Conservation (phyloP, 768 basidiomycete genomes). For the Mycena olivaceomarginata region DNA sequence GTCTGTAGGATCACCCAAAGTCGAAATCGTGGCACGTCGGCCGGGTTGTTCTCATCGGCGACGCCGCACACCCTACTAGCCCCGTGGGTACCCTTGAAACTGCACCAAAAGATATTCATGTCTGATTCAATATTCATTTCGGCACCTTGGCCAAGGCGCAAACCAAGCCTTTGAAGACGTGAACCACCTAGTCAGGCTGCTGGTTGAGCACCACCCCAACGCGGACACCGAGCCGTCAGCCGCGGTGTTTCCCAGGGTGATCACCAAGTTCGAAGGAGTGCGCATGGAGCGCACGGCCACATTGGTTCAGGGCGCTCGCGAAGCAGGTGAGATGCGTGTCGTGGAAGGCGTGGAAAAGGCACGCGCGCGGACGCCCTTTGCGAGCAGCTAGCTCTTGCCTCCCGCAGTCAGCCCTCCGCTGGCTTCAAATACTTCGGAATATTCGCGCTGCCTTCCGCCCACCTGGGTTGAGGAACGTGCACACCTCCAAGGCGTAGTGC, state of each 20-base stretch:
- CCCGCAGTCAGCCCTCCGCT: conserved; percentile 92
- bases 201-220: conserved; percentile 51
- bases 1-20: conserved; percentile 65
- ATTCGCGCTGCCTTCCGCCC: conserved; percentile 80
- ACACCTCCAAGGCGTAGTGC: conserved; percentile 94
- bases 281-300: conserved; percentile 59
- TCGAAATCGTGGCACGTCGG: conserved; percentile 62
- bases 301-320: conserved; percentile 59
- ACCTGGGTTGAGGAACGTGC: conserved; percentile 78
- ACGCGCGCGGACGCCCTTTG: conserved; percentile 47
- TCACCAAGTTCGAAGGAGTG: conserved; percentile 55
- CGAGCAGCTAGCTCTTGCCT: conserved; percentile 67
- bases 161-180: conserved; percentile 67
- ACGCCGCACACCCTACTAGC: conserved; percentile 68
- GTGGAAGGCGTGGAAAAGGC: conserved; percentile 55
- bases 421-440: conserved; percentile 96
- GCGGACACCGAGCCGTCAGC: conserved; percentile 49
- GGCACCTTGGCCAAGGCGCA: conserved; percentile 69
- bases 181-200: conserved; percentile 57
- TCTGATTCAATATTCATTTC: neutral
- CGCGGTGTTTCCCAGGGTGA: conserved; percentile 52
- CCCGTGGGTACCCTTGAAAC: conserved; percentile 54
- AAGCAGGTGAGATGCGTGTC: conserved; percentile 58
- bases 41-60: conserved; percentile 64
- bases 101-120: neutral